Base-by-base conservation (phyloP, 352 stramenopile species). In the Globisporangium carolinianum region DNA sequence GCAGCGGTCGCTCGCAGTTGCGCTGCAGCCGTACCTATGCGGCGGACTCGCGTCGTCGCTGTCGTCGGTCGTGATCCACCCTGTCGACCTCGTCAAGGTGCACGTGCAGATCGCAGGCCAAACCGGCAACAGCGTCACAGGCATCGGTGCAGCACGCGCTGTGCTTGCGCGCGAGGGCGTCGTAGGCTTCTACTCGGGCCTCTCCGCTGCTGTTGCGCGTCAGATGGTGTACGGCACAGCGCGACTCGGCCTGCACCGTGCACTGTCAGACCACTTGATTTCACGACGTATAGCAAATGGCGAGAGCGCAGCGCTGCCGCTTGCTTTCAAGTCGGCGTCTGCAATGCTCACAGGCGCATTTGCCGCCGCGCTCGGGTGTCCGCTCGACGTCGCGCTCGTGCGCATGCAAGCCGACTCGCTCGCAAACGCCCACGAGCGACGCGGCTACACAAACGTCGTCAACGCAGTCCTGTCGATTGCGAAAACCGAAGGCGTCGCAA, bases 371-470 rank as follows among this genome's bases (percentile, higher is more conserved):
- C 96, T 99, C 39, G 97, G 97, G 37, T 99, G 96, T 43, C 97
- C 97, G 15, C 98, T 99, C 75, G 97, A 99, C 65, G 96, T 98
- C 14, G 87, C 97, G 11, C 83, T 99, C 15, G 97, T 99, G 59
- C 81, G 97, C 56, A 97, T 99, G 83, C 97, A 99, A 75, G 87
- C 92, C 51, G 97, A 99, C 70, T 96, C 87, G 54, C 91, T 98
- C 68, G 95, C 95, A n/a, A 81, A 87, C 14, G 69, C 75, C 11
- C 75, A 76, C 41, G 86, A 98, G 63, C 84, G 96, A 61, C 89
- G 97, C 61, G 97, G 97, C 55, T 99, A 99, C 82, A 98, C 97
- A 65, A 98, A 99, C 82, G 97, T 99, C 8, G 97, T 98, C 62
- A 94, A 99, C 78, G 96, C 94, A n/a, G 89, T 98, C 38, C 62